Base-by-base conservation (phyloP, 164 flowering plant species). In the Aristolochia contorta region DNA sequence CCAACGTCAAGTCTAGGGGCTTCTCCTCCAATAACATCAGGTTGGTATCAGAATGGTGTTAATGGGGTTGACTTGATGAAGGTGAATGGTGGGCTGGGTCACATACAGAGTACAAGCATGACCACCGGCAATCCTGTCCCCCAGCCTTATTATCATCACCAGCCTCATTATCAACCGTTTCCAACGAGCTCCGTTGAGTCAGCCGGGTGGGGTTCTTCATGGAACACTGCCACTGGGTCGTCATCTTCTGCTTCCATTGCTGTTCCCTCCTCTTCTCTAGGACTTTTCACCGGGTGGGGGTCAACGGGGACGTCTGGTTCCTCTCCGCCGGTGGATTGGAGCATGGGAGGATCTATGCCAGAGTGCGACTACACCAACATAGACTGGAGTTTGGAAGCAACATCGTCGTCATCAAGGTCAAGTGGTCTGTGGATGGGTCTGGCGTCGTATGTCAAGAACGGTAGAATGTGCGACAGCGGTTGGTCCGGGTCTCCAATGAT, bases 301-400 rank as follows among this genome's bases (percentile, higher is more conserved):
- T 80, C 86, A 20, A 57, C 68, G 0, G 82, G 79, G n/a, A 61
- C 77, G 10, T 80, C 87, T 30, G 85, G 84, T 12, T 71, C 87
- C 1, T 66, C 82, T 18, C 77, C 87, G 10, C 78, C 78, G 0
- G 79, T 80, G n/a, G 92, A 84, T 59, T 89, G 96, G 96, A 80
- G 70, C 66, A 67, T 71, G 0, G 78, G 81, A 4, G 80, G 80
- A 6, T 69, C 78, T 3, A 71, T 82, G 73, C 65, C 69, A 0
- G 75, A 74, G 25, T 84, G 78, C 16, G 92, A 88, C 52, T 88
- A 88, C 74, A 72, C 79, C 32, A 82, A 51, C 72, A 79, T 88
- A 67, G 96, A 88, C 62, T 88, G 96, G 96, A 75, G 82, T 21
- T 60, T 88, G 72, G 83, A 84, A 18, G 33, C 47, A 2, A 50